A percentile compares a stretch with the other conserved stretches of the same genome.
These are phyloP conservation scores for Cyamopsis tetragonoloba DNA, from an alignment of 306 rosid genomes.

Conservation along the genomic window DNA sequence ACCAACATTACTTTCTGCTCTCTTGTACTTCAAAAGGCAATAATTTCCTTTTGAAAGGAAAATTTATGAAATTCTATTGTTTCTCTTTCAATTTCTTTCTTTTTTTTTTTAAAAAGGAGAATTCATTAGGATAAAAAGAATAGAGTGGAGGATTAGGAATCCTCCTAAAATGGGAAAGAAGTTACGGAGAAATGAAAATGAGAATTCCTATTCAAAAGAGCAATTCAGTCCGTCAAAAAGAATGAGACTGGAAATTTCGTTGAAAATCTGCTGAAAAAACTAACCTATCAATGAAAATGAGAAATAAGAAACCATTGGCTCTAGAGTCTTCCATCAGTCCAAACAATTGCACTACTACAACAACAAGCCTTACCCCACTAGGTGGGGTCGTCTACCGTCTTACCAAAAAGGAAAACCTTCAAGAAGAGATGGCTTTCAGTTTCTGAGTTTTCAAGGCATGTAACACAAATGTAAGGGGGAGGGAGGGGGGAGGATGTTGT, in stretches of 20 bases:
- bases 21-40: background rate
- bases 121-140: background rate
- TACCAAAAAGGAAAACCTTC: too few species aligned
- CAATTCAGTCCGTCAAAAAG: background rate
- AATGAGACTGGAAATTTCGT: background rate
- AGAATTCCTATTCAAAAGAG: background rate
- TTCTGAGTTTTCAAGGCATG: background rate
- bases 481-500: background rate
- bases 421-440: background rate
- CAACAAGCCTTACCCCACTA: too few species aligned
- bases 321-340: background rate
- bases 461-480: background rate
- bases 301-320: background rate
- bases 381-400: too few species aligned
- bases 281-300: background rate
- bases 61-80: background rate
- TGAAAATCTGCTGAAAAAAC: background rate
- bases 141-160: background rate
- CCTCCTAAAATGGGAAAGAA: background rate
- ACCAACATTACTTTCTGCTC: too few species aligned
- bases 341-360: background rate
- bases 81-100: background rate
- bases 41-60: constrained; percentile 13
- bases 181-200: background rate
- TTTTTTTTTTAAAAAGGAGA: background rate